These are phyloP conservation scores for Stereocaulon alpinum DNA, from an alignment of 495 filamentous ascomycete genomes.

Conservation along the genomic window DNA sequence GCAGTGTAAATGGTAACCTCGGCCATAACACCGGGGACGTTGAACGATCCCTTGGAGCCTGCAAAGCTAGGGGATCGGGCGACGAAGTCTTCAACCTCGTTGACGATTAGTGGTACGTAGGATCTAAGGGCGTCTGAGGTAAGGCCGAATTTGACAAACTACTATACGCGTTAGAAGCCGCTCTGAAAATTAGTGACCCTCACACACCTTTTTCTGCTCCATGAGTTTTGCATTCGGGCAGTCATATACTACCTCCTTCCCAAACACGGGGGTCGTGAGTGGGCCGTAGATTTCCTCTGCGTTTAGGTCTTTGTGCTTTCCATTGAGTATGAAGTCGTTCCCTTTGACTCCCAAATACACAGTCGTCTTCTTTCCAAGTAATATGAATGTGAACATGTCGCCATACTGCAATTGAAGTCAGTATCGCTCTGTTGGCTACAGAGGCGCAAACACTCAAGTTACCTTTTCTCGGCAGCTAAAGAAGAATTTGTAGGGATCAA, in stretches of 20 bases:
- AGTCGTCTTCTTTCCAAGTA: slow-evolving; percentile 66
- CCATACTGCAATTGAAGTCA: slow-evolving; percentile 45
- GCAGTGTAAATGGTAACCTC: slow-evolving; percentile 83
- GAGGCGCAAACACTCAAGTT: slow-evolving; percentile 6
- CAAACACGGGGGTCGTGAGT: slow-evolving; percentile 78
- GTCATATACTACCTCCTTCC: slow-evolving; percentile 78
- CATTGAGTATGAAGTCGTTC: slow-evolving; percentile 82
- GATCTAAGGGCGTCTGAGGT: slow-evolving; percentile 64
- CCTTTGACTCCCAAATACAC: slow-evolving; percentile 68
- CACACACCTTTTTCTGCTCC: slow-evolving; percentile 61
- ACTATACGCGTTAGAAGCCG: background rate
- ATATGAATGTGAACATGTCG: slow-evolving; percentile 69
- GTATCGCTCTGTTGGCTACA: background rate
- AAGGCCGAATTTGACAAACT: slow-evolving; percentile 83
- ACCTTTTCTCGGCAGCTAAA: slow-evolving; percentile 60
- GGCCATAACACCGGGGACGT: slow-evolving; percentile 61
- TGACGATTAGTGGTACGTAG: slow-evolving; percentile 68
- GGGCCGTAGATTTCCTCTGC: slow-evolving; percentile 76
- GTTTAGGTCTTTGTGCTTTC: slow-evolving; percentile 68
- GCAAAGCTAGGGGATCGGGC: slow-evolving; percentile 56
- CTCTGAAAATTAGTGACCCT: background rate
- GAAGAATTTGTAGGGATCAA: slow-evolving; percentile 75
- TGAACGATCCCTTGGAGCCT: slow-evolving; percentile 50
- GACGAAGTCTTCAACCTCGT: slow-evolving; percentile 62
- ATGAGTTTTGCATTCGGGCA: slow-evolving; percentile 78